A percentile compares a stretch with the other conserved stretches of the same genome.
These are phyloP conservation scores for Aspergillus pseudoterreus DNA, from an alignment of 2,329 filamentous ascomycete genomes.

Conservation along the genomic window DNA sequence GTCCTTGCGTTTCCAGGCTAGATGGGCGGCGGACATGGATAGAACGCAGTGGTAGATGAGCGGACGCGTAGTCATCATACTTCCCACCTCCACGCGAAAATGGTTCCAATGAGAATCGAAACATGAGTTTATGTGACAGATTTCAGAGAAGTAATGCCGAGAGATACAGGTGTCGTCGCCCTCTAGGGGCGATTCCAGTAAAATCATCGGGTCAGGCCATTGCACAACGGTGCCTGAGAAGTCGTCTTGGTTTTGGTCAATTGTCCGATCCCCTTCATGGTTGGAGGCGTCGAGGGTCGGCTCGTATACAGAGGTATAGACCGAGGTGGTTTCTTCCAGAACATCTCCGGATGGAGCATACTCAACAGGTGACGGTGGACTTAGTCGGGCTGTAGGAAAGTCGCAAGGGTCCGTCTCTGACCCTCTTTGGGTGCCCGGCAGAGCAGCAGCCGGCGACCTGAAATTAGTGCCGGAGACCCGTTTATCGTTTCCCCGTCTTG, in stretches of 20 bases:
- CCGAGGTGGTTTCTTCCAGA: too few species aligned
- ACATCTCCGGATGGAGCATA: too few species aligned
- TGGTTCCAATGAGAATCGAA: constrained; percentile 1
- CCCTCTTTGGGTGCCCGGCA: too few species aligned
- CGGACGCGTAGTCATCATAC: background rate
- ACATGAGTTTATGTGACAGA: constrained; percentile 1
- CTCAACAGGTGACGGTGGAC: too few species aligned
- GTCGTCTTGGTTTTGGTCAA: background rate
- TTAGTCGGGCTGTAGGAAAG: too few species aligned
- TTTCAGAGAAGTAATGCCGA: background rate
- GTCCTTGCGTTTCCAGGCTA: background rate
- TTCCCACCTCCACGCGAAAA: background rate
- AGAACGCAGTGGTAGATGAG: constrained; percentile 6
- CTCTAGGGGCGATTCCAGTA: background rate
- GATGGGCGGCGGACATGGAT: constrained; percentile 9
- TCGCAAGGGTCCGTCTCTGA: too few species aligned
- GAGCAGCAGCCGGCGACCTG: too few species aligned
- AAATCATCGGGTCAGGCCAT: background rate
- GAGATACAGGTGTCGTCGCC: background rate
- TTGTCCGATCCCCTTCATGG: background rate
- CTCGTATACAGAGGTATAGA: too few species aligned
- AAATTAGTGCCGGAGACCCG: background rate
- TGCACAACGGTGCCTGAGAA: background rate
- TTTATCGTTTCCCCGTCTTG: background rate
- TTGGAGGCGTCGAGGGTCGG: too few species aligned